Percentiles rank a stretch among this genome's conserved stretches.
phyloP scores from a whole-genome alignment of 129 eudicot species.

The Pseudognaphalium luteoalbum region DNA sequence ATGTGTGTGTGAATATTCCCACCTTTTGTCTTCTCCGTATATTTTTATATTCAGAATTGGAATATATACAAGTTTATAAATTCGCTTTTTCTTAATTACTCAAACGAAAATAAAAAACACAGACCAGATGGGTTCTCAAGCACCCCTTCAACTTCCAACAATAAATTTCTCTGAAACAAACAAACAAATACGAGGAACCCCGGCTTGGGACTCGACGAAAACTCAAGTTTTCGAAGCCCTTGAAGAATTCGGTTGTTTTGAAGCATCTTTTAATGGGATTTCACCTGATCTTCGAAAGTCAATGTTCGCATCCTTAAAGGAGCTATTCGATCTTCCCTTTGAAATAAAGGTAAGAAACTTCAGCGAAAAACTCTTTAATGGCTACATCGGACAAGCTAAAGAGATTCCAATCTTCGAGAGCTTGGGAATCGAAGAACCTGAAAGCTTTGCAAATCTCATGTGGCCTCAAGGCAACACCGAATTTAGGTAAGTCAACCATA shows the following conservation, averaged over 20 bases:
- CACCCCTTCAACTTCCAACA: constrained; percentile 47
- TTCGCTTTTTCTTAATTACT: constrained; percentile 6
- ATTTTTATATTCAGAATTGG: background rate
- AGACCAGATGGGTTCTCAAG: constrained; percentile 50
- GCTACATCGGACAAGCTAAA: constrained; percentile 62
- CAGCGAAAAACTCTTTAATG: constrained; percentile 55
- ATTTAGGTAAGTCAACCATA: constrained; percentile 37
- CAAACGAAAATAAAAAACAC: constrained; percentile 2
- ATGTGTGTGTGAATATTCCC: constrained; percentile 21
- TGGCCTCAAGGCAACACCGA: constrained; percentile 62
- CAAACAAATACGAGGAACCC: constrained; percentile 41
- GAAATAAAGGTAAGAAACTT: constrained; percentile 55
- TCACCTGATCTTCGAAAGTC: constrained; percentile 39
- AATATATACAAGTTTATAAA: constrained; percentile 3
- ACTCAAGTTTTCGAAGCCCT: constrained; percentile 53
- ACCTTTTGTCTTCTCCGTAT: constrained; percentile 23
- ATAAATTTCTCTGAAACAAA: constrained; percentile 46
- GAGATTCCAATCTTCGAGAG: constrained; percentile 66
- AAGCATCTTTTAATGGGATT: constrained; percentile 50
- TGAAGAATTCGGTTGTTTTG: constrained; percentile 66
- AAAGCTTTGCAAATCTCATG: constrained; percentile 38
- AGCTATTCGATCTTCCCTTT: constrained; percentile 69
- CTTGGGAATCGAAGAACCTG: constrained; percentile 57
- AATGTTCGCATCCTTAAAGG: constrained; percentile 35
- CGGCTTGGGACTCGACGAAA: constrained; percentile 44